Evolutionary conservation across 225 moss, liverwort and hornwort species (phyloP), one percentile per base, ranked within the genome.

Genomic region (Pseudoscleropodium purum): DNA sequence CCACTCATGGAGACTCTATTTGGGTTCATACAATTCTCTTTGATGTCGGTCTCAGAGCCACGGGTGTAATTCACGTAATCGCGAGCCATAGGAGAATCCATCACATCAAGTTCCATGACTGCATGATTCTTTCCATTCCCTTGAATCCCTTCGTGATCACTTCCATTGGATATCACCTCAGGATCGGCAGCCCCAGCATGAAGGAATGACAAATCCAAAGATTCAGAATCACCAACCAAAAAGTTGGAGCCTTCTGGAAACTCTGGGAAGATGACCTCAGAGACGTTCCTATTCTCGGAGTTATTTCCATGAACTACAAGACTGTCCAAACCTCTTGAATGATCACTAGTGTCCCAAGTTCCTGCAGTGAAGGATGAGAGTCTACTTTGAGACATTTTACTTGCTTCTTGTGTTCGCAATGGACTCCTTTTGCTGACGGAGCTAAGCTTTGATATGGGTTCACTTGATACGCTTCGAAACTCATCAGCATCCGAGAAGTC

Each of bases 401-500:
- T 93, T 34, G 79, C 65, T 77, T 92, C 89, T 30, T 52, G 64
- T 14, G 92, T 34, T 77, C 87, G 88, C 56, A 85, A 64, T 15
- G 84, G 63, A 59, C 47, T 76, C 34, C 72, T 84, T 59, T 60
- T 86, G 82, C 90, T 67, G 60, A 45, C 45, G 66, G 88, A 87
- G 78, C 43, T 81, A 34, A 81, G 84, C 89, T 91, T 94, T 13
- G 93, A 92, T 27, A 94, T 61, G 23, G 94, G 94, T 60, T 93
- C 93, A 78, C 94, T 94, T 39, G 88, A 89, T 23, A 93, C 91
- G 52, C 93, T 93, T 33, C 91, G 94, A 60, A 89, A 86, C 85
- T 94, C 94, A 70, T 94, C 94, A 37, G 89, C 90, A 81, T 93
- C 94, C 75, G 93, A 94, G 81, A 93, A 90, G 68, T 93, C 91